Conservation (phyloP, 345 rosid genomes). For the Erucastrum elatum region DNA sequence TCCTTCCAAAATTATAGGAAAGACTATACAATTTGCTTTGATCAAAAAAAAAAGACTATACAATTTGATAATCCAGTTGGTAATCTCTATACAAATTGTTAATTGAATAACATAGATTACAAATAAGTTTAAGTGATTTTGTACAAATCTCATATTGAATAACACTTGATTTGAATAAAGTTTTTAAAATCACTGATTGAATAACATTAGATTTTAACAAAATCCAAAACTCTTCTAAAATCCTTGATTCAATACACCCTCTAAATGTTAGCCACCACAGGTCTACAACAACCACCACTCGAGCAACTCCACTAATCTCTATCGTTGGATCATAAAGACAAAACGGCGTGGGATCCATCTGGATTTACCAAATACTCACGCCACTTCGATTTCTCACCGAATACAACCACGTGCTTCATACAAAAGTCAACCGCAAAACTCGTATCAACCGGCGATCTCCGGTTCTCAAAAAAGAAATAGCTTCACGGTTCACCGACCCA, state of each 20-base stretch:
- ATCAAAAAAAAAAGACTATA: no score
- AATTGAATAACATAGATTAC: no score
- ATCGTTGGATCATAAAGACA: slow-evolving; percentile 19
- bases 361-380: not conserved
- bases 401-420: slow-evolving; percentile 12
- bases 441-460: slow-evolving; percentile 25
- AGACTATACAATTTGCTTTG: no score
- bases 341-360: slow-evolving; percentile 12
- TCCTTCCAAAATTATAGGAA: not conserved
- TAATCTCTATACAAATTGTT: no score
- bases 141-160: no score
- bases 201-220: no score
- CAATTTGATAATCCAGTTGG: no score
- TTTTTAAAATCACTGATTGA: no score
- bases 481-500: not conserved
- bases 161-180: no score
- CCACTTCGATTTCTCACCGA: slow-evolving; percentile 21
- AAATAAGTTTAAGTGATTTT: no score
- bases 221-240: no score
- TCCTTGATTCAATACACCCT: no score
- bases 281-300: not conserved
- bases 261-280: not conserved
- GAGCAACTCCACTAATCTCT: not conserved
- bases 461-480: not conserved
- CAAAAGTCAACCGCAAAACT: slow-evolving; percentile 1